A percentile compares a stretch with the other conserved stretches of the same genome.
These are phyloP conservation scores for Stemphylium beticola DNA, from an alignment of 2,329 filamentous ascomycete genomes.

Conservation along the genomic window DNA sequence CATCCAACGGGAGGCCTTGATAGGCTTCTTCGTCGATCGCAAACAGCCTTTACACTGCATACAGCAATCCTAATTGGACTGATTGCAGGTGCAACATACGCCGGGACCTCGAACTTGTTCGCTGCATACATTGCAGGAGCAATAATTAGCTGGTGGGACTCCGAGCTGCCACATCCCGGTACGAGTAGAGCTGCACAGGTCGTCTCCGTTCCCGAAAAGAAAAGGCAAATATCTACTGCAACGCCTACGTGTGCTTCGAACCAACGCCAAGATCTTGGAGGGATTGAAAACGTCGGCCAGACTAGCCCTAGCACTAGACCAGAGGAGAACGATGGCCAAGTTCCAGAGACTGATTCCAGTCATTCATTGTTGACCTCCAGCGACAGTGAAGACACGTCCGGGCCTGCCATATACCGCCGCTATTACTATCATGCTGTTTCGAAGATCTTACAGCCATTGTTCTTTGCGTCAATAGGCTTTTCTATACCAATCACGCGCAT, in stretches of 20 bases:
- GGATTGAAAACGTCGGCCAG: not conserved
- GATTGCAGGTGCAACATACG: constrained; percentile 61
- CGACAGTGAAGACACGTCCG: constrained; percentile 12
- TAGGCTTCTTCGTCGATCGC: constrained; percentile 30
- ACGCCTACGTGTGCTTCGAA: not conserved
- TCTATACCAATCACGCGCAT: constrained; percentile 76
- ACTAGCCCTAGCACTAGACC: not conserved
- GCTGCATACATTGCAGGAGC: constrained; percentile 67
- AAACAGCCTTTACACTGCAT: constrained; percentile 56
- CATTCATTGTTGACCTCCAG: not conserved
- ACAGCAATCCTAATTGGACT: constrained; percentile 58
- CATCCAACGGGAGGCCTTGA: constrained; percentile 28
- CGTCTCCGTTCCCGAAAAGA: not conserved
- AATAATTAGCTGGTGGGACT: constrained; percentile 66
- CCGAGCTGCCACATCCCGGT: constrained; percentile 39
- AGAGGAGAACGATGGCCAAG: not conserved
- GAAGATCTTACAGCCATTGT: constrained; percentile 70
- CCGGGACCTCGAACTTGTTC: constrained; percentile 68
- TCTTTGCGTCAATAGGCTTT: constrained; percentile 79
- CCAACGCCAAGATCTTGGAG: not conserved
- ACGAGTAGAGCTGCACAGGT: no score
- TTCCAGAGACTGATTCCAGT: not conserved
- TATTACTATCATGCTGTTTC: constrained; percentile 56
- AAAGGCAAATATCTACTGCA: not conserved
- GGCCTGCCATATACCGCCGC: constrained; percentile 51